Conservation (phyloP, 2,329 filamentous ascomycete genomes). For the Alternaria metachromatica region DNA sequence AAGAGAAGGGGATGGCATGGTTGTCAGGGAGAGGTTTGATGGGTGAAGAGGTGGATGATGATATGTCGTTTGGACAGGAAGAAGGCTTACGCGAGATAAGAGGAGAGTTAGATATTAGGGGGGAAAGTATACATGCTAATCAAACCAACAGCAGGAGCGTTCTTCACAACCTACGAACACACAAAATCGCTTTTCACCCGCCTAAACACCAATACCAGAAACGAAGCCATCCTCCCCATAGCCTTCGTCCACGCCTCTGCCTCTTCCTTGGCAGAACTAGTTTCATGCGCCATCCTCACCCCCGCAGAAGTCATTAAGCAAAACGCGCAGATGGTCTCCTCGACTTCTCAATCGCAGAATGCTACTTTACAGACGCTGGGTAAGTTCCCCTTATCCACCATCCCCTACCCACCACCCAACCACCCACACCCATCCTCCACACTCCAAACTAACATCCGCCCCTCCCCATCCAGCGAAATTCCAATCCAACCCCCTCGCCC, state of each 20-base stretch:
- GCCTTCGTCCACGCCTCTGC: conserved; percentile 75
- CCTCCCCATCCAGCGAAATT: conserved; percentile 51
- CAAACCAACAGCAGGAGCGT: conserved; percentile 69
- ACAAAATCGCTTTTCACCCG: conserved; percentile 69
- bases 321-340: conserved; percentile 82
- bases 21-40: too few relatives aligned
- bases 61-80: too few relatives aligned
- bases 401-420: too few relatives aligned
- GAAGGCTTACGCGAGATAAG: too few relatives aligned
- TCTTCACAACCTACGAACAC: conserved; percentile 89
- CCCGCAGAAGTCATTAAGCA: conserved; percentile 93
- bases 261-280: conserved; percentile 79
- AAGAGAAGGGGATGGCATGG: too few relatives aligned
- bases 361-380: conserved; percentile 59
- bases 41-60: too few relatives aligned
- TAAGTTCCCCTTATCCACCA: too few relatives aligned
- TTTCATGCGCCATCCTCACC: conserved; percentile 84
- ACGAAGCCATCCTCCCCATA: conserved; percentile 62
- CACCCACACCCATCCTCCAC: too few relatives aligned
- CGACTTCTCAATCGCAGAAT: conserved; percentile 45
- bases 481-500: conserved; percentile 60
- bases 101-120: too few relatives aligned
- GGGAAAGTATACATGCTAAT: background rate
- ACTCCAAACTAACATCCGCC: too few relatives aligned
- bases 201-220: conserved; percentile 50